Conservation (phyloP, 2,329 filamentous ascomycete species). For the Kalmusia sp. region DNA sequence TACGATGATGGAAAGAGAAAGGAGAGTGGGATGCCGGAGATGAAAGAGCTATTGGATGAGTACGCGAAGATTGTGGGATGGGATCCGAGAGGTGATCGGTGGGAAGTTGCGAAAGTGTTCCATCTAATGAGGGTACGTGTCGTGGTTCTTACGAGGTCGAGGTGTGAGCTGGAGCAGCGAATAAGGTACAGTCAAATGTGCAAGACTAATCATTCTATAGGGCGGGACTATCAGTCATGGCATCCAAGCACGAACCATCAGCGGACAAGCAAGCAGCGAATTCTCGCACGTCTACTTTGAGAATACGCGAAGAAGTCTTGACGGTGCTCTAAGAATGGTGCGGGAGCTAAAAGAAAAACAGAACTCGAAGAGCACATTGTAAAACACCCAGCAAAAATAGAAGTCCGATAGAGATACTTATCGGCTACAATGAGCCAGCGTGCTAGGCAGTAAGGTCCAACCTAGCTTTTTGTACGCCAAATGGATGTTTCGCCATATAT, state of each 20-base stretch:
- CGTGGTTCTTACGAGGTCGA: background rate
- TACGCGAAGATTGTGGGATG: slow-evolving; percentile 74
- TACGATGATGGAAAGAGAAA: slow-evolving; percentile 36
- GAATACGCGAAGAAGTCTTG: slow-evolving; percentile 39
- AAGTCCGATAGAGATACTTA: too few relatives aligned
- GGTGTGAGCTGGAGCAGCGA: background rate
- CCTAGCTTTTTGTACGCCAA: too few relatives aligned
- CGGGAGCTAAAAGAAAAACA: slow-evolving; percentile 36
- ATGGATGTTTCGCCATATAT: too few relatives aligned
- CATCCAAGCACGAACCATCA: slow-evolving; percentile 45
- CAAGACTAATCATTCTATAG: slow-evolving; percentile 15
- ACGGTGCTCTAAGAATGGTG: slow-evolving; percentile 37
- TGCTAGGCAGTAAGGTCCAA: too few relatives aligned
- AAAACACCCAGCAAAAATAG: too few relatives aligned
- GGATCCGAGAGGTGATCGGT: slow-evolving; percentile 60
- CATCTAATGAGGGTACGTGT: slow-evolving; percentile 42
- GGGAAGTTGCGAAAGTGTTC: slow-evolving; percentile 44
- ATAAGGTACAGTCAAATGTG: slow-evolving; percentile 3
- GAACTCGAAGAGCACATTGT: slow-evolving; percentile 29
- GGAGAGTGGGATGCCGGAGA: slow-evolving; percentile 70
- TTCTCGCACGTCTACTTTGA: slow-evolving; percentile 46
- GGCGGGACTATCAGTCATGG: slow-evolving; percentile 44
- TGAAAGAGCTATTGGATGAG: slow-evolving; percentile 66
- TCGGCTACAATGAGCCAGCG: too few relatives aligned
- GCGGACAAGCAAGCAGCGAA: slow-evolving; percentile 45